phyloP scores from a whole-genome alignment of 441 rosid species.

The Euphorbia corollata region DNA sequence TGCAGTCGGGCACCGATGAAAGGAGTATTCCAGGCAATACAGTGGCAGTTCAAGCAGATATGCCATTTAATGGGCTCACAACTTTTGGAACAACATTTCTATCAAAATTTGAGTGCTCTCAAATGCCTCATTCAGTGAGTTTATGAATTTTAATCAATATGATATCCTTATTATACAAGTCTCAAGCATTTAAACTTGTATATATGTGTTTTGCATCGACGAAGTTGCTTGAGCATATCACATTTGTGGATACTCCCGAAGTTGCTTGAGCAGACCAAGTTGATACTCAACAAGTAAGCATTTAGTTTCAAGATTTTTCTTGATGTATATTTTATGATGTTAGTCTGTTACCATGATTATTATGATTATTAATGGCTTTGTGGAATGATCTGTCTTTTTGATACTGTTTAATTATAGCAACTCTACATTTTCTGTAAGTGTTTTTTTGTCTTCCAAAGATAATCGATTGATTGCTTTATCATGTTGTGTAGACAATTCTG shows the following conservation, averaged over 20 bases:
- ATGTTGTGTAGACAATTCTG: not conserved
- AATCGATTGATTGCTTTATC: not conserved
- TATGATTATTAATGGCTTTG: no score
- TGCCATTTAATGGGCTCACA: conserved; percentile 92
- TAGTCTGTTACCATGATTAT: no score
- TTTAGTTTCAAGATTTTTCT: not conserved
- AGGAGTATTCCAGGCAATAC: conserved; percentile 98
- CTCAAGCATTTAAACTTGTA: conserved; percentile 13
- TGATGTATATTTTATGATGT: not conserved
- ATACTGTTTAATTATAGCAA: not conserved
- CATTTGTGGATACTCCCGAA: conserved; percentile 93
- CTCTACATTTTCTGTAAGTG: not conserved
- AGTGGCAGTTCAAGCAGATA: conserved; percentile 91
- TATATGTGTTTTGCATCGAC: conserved; percentile 17
- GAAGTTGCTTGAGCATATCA: conserved; percentile 84
- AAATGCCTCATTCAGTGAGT: conserved; percentile 95
- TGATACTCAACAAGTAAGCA: conserved; percentile 52
- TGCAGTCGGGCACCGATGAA: conserved; percentile 87
- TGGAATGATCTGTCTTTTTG: no score
- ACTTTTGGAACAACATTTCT: conserved; percentile 88
- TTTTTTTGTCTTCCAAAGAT: not conserved
- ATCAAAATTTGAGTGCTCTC: conserved; percentile 95
- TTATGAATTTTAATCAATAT: conserved; percentile 13
- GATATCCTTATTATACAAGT: conserved; percentile 8
- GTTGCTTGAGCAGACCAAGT: conserved; percentile 23